Evolutionary conservation across 192 early-diverging fungal species (phyloP), one percentile per base, ranked within the genome.

Genomic region (Coemansia sp.): DNA sequence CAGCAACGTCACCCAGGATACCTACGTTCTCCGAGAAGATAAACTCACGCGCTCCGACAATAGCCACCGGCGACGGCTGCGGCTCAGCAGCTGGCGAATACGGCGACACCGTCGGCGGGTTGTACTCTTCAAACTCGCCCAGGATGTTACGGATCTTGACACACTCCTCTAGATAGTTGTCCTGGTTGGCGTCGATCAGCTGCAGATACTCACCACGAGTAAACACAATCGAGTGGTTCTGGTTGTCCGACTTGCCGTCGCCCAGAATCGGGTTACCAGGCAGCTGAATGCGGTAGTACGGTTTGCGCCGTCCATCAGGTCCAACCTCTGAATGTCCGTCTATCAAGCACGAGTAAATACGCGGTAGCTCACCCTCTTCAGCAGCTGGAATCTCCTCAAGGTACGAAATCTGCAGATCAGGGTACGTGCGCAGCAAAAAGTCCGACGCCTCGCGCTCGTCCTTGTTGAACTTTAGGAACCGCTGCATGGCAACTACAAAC

Each of bases 211-310:
- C 93, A 38, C 93, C 93, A 43, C 93, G 92, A 43, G 86, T 86
- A 57, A 91, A 94, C 35, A 93, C 86, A 45, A 94, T 85, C 17
- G 90, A 84, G 64, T 93, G 91, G 73, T 92, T 93, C 79, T 93
- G 93, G 72, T 94, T 94, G 73, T 92, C 92, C 0, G 91, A 90
- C 80, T 94, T 94, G 48, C 93, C 93, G 69, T 94, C 92, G 22
- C 93, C 93, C n/a, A 94, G 76, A 64, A 94, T 93, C 4, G 93
- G 91, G 69, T 91, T 89, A 8, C 92, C 92, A 2, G 92, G 92
- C 9, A 93, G 76, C 54, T 88, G 84, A 19, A 93, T 85, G 23
- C 90, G 84, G 66, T 88, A 92, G 64, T 85, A 84, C 19, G 91
- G 92, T 70, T 86, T 89, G 69, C 89, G 86, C 58, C 86, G 85